phyloP scores from a whole-genome alignment of 345 rosid species.

The Salix udensis region DNA sequence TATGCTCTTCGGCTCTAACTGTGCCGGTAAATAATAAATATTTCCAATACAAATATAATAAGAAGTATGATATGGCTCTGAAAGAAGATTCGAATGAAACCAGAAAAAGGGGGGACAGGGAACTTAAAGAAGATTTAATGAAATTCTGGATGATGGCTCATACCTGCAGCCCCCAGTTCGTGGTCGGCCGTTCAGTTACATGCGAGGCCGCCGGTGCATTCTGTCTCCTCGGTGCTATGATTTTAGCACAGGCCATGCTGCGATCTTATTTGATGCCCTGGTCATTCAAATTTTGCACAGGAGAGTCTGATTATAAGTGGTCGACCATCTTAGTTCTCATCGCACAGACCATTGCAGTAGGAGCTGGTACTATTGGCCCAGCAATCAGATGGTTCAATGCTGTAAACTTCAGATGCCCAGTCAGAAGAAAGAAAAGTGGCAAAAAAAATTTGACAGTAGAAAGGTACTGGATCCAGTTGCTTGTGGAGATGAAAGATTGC shows the following conservation, averaged over 20 bases:
- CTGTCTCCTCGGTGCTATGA: conserved; percentile 54
- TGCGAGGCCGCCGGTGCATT: conserved; percentile 78
- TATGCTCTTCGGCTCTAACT: conserved; percentile 56
- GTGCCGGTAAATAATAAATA: conserved; percentile 50
- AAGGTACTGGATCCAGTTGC: conserved; percentile 56
- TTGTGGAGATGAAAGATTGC: conserved; percentile 62
- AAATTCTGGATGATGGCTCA: conserved; percentile 93
- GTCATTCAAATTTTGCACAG: conserved; percentile 54
- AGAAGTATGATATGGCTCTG: conserved; percentile 48
- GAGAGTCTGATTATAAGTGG: conserved; percentile 84
- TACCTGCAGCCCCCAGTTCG: conserved; percentile 81
- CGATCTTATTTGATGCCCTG: conserved; percentile 53
- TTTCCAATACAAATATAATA: conserved; percentile 57
- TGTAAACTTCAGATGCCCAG: conserved; percentile 67
- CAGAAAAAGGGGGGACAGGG: conserved; percentile 27
- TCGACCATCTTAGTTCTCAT: conserved; percentile 50
- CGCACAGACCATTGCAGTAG: conserved; percentile 58
- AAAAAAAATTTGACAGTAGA: conserved; percentile 46
- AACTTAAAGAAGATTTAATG: conserved; percentile 51
- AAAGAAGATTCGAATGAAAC: conserved; percentile 43
- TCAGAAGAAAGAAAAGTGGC: conserved; percentile 26
- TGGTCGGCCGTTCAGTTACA: conserved; percentile 72
- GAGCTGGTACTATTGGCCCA: conserved; percentile 62
- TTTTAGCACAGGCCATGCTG: conserved; percentile 62
- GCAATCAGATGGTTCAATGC: conserved; percentile 71